phyloP scores from a whole-genome alignment of 345 rosid genomes.

The Isatis tinctoria region DNA sequence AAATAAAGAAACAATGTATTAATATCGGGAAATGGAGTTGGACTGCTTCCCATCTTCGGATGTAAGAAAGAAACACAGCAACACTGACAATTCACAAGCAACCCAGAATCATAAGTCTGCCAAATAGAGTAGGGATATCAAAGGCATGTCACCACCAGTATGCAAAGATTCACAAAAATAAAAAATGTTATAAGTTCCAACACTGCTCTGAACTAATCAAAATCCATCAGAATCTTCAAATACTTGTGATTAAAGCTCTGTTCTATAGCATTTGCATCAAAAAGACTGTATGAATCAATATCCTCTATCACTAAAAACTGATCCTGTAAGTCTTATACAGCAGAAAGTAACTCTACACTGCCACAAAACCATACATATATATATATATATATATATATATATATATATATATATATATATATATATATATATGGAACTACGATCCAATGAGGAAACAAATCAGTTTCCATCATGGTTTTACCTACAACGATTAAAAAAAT shows the following conservation, averaged over 20 bases:
- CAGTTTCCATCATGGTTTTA: neutral
- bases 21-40: conserved; percentile 70
- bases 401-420: too few relatives aligned
- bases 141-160: too few relatives aligned
- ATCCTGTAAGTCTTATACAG: too few relatives aligned
- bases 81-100: conserved; percentile 14
- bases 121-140: neutral
- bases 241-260: neutral
- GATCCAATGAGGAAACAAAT: too few relatives aligned
- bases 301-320: too few relatives aligned
- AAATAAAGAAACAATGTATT: too few relatives aligned
- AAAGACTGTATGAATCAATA: neutral
- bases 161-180: too few relatives aligned
- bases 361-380: too few relatives aligned
- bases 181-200: neutral
- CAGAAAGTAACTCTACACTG: too few relatives aligned
- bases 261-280: neutral
- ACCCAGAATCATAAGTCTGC: neutral
- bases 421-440: too few relatives aligned
- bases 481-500: neutral
- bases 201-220: neutral
- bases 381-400: too few relatives aligned
- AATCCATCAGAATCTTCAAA: neutral
- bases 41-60: conserved; percentile 57
- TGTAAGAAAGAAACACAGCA: conserved; percentile 4